A percentile compares a stretch with the other conserved stretches of the same genome.
phyloP scores from a whole-genome alignment of 192 early-diverging fungal species.

The Dissophora globulifera region DNA sequence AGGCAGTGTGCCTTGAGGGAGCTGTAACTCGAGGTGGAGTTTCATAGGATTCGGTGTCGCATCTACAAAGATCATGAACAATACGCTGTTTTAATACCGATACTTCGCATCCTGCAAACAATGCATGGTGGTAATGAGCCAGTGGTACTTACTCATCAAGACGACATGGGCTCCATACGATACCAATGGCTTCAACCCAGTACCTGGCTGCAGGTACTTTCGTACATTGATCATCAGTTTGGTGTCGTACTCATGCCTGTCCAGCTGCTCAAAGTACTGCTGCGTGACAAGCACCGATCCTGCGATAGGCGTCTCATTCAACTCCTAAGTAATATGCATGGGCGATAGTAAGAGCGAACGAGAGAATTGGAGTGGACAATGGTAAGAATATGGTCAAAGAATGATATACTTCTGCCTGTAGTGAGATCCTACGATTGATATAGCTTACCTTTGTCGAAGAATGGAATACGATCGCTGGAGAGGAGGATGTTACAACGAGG shows the following conservation, averaged over 20 bases:
- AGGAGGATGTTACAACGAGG: slow-evolving; percentile 27
- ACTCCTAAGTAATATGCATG: slow-evolving; percentile 24
- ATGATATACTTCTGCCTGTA: no score
- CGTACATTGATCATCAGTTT: slow-evolving; percentile 28
- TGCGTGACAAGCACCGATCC: slow-evolving; percentile 36
- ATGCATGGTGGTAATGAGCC: no score
- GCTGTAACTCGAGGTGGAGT: slow-evolving; percentile 55
- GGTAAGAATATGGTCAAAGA: no score
- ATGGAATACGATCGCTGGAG: slow-evolving; percentile 57
- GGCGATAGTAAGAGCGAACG: not conserved
- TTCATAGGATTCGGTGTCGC: slow-evolving; percentile 45
- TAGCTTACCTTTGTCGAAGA: slow-evolving; percentile 48
- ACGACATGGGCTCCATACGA: slow-evolving; percentile 41
- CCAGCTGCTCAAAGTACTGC: slow-evolving; percentile 26
- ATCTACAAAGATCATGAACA: no score
- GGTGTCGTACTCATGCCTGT: slow-evolving; percentile 17
- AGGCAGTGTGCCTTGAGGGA: slow-evolving; percentile 59
- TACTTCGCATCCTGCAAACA: no score
- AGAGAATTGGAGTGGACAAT: no score
- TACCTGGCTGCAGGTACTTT: slow-evolving; percentile 18
- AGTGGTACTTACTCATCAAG: slow-evolving; percentile 53
- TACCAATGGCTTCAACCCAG: slow-evolving; percentile 14
- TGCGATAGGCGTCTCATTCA: not conserved
- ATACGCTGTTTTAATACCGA: no score
- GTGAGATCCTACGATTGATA: slow-evolving; percentile 51